Conservation (phyloP, 129 eudicot genomes). For the Arctium minus region DNA sequence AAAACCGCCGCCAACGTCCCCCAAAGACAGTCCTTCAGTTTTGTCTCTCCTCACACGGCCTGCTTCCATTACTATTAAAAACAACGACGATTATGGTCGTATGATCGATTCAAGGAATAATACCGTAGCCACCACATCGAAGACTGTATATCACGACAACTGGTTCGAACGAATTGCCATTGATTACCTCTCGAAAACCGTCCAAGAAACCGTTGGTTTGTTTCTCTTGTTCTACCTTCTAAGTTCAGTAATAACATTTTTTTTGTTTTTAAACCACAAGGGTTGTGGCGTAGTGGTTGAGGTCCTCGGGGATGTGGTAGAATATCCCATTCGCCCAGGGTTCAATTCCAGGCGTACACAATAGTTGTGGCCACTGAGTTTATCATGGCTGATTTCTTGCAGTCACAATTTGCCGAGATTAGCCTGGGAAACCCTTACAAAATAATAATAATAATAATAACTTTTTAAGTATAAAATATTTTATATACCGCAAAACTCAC, state of each 20-base stretch:
- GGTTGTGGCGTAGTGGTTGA: too few relatives aligned
- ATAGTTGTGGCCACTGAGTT: too few relatives aligned
- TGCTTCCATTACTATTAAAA: not conserved
- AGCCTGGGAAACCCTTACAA: too few relatives aligned
- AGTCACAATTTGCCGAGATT: too few relatives aligned
- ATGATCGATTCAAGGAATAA: not conserved
- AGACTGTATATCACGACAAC: slow-evolving; percentile 47
- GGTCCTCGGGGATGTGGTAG: too few relatives aligned
- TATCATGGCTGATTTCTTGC: too few relatives aligned
- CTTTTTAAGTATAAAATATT: not conserved
- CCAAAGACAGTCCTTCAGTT: not conserved
- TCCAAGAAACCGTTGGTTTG: slow-evolving; percentile 70
- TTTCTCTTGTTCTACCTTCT: not conserved
- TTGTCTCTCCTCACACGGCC: slow-evolving; percentile 4
- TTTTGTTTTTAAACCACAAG: too few relatives aligned
- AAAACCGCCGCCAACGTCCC: slow-evolving; percentile 17
- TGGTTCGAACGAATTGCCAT: slow-evolving; percentile 76
- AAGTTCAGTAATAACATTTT: not conserved
- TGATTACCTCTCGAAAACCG: slow-evolving; percentile 49
- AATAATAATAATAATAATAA: not conserved
- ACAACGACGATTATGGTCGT: not conserved
- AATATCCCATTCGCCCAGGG: too few relatives aligned
- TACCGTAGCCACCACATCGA: slow-evolving; percentile 11
- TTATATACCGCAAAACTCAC: not conserved
- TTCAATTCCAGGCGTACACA: too few relatives aligned